Conservation (phyloP, 1,284 basidiomycete species). For the Naganishia albida region DNA sequence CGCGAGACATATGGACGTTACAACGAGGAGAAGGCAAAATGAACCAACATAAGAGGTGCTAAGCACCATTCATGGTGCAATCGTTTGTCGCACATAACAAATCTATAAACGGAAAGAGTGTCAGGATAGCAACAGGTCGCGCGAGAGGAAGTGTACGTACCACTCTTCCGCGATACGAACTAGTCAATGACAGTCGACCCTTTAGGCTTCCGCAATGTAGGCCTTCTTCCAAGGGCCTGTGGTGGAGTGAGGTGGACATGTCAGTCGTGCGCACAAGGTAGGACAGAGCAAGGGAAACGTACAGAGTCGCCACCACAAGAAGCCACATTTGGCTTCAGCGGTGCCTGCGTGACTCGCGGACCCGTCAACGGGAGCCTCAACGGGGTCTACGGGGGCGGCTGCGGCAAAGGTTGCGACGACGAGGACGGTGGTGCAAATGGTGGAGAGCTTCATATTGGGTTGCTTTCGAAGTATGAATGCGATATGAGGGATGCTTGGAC, state of each 20-base stretch:
- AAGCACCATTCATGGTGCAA: too few species aligned
- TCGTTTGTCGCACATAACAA: too few species aligned
- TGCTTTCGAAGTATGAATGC: not conserved
- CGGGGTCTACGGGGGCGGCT: not conserved
- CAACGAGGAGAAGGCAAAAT: too few species aligned
- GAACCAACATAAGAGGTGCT: too few species aligned
- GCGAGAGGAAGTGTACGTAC: not conserved
- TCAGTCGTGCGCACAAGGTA: not conserved
- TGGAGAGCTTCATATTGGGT: constrained; percentile 3
- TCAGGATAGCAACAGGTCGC: too few species aligned
- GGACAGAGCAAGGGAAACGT: not conserved
- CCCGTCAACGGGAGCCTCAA: not conserved
- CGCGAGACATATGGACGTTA: too few species aligned
- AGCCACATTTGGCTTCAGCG: not conserved
- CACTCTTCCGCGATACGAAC: not conserved
- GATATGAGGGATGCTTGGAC: not conserved
- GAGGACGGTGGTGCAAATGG: constrained; percentile 2
- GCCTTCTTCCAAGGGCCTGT: constrained; percentile 11
- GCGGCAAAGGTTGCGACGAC: not conserved
- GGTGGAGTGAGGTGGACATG: not conserved
- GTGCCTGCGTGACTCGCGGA: not conserved
- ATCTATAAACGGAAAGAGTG: too few species aligned
- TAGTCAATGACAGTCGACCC: not conserved
- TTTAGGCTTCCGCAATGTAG: not conserved
- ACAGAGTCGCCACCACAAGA: not conserved